Percentiles rank a stretch among this genome's conserved stretches.
Conservation (phyloP, 2,329 filamentous ascomycete genomes). For the Pseudogymnoascus destructans region DNA sequence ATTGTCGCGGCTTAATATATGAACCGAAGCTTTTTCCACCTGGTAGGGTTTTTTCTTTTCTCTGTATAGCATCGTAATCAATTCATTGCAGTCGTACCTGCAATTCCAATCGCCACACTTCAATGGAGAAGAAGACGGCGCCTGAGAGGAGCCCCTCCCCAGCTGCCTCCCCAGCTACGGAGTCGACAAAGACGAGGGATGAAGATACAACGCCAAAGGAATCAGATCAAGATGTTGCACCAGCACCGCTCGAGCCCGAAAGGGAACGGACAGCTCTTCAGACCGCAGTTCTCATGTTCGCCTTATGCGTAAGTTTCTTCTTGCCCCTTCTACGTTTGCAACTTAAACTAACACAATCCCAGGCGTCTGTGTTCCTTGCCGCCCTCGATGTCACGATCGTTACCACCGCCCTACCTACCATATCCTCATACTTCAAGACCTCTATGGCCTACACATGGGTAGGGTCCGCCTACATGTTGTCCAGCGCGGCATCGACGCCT, state of each 20-base stretch:
- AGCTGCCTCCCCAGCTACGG: not conserved
- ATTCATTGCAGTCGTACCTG: not conserved
- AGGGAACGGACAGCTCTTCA: conserved; percentile 22
- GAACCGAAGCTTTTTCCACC: not conserved
- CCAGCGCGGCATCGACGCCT: conserved; percentile 51
- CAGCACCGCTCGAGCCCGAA: conserved; percentile 17
- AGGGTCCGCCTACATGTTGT: conserved; percentile 58
- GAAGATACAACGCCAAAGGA: not conserved
- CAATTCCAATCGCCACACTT: not conserved
- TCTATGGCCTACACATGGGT: conserved; percentile 56
- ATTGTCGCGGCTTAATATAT: not conserved
- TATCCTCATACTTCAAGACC: conserved; percentile 39
- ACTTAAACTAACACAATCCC: not conserved
- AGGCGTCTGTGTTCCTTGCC: conserved; percentile 18
- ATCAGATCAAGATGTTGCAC: not conserved
- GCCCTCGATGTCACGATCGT: conserved; percentile 38
- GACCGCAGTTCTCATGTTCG: conserved; percentile 24
- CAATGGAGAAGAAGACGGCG: not conserved
- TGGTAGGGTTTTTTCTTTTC: not conserved
- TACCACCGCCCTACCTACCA: conserved; percentile 48
- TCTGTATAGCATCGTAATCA: not conserved
- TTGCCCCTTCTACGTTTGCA: not conserved
- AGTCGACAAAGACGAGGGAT: not conserved
- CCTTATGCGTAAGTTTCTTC: conserved; percentile 24
- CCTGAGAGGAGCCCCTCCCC: not conserved